Evolutionary conservation across 257 asterid genomes (phyloP).

Genomic region (Ophiorrhiza pumila): DNA sequence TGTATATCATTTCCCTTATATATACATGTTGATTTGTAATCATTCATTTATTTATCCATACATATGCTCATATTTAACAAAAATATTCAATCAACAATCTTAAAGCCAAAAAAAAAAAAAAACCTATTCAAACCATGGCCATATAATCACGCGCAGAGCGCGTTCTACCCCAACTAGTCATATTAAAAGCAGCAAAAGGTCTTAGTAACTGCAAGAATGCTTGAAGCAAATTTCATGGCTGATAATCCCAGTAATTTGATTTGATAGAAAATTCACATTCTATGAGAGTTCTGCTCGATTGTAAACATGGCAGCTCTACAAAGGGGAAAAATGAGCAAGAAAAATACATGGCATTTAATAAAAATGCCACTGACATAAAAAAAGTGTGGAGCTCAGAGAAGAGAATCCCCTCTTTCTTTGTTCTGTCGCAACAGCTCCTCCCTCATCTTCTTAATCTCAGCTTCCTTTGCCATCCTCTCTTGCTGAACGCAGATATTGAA

Average conservation of each 20-base stretch:
- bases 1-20: no score
- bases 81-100: no score
- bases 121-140: no score
- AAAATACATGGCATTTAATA: slow-evolving; percentile 18
- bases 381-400: slow-evolving; percentile 41
- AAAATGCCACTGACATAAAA: not conserved
- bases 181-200: slow-evolving; percentile 13
- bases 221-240: slow-evolving; percentile 23
- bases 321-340: slow-evolving; percentile 12
- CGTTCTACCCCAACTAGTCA: no score
- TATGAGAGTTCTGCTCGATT: slow-evolving; percentile 16
- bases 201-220: slow-evolving; percentile 10
- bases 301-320: not conserved
- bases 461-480: slow-evolving; percentile 66
- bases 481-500: slow-evolving; percentile 35
- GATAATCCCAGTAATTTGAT: slow-evolving; percentile 18
- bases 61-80: no score
- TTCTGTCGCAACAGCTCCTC: slow-evolving; percentile 52
- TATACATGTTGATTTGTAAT: no score
- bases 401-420: slow-evolving; percentile 47
- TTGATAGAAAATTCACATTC: slow-evolving; percentile 21
- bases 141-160: not conserved
- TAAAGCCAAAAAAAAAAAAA: no score
- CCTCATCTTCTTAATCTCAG: slow-evolving; percentile 53
- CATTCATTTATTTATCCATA: no score